phyloP scores from a whole-genome alignment of 2,329 filamentous ascomycete species.

The Aspergillus candidus region DNA sequence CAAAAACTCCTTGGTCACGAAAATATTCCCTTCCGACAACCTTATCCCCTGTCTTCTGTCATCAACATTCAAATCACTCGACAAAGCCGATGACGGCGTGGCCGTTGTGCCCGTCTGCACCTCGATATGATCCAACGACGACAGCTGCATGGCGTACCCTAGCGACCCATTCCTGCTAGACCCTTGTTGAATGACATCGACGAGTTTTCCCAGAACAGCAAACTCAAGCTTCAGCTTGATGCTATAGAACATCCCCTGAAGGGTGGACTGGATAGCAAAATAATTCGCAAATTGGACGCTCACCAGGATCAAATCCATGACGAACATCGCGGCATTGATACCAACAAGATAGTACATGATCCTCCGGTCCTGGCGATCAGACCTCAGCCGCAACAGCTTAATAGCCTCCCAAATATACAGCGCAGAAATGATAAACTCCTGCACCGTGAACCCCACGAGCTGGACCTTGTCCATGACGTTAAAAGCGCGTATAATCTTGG shows the following conservation, averaged over 20 bases:
- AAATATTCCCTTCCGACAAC: constrained; percentile 16
- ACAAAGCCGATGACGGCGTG: constrained; percentile 1
- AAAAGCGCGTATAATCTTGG: constrained; percentile 36
- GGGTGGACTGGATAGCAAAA: constrained; percentile 36
- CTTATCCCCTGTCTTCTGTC: too few relatives aligned
- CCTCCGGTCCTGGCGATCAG: constrained; percentile 23
- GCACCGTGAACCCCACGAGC: constrained; percentile 41
- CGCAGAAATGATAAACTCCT: constrained; percentile 42
- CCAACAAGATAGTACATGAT: constrained; percentile 43
- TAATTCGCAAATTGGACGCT: constrained; percentile 37
- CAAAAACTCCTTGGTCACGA: constrained; percentile 19
- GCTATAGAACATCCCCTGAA: constrained; percentile 37
- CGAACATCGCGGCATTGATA: constrained; percentile 43
- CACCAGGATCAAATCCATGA: constrained; percentile 42
- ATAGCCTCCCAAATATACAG: constrained; percentile 52
- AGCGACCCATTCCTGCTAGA: constrained; percentile 18
- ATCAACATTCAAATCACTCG: constrained; percentile 5
- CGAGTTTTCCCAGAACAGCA: constrained; percentile 46
- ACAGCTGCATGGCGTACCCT: constrained; percentile 20
- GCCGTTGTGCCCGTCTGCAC: constrained; percentile 4
- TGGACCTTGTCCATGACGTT: constrained; percentile 43
- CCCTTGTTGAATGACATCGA: constrained; percentile 31
- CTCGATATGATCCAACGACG: constrained; percentile 11
- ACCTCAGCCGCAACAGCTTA: constrained; percentile 37
- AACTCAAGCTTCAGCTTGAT: constrained; percentile 50